phyloP scores from a whole-genome alignment of 129 eudicot species.

The Escallonia herrerae region DNA sequence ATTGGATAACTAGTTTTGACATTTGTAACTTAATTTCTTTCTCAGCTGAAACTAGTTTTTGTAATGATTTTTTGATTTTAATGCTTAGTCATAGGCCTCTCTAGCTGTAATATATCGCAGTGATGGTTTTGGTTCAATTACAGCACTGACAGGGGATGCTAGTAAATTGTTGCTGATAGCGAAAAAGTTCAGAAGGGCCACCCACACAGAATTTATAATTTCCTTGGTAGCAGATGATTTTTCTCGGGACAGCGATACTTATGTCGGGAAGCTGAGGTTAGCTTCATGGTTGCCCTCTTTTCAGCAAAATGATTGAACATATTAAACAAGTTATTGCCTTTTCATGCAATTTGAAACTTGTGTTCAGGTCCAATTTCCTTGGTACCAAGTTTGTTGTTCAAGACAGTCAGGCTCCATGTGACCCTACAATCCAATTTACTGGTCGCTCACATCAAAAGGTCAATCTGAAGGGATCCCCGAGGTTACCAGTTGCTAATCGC shows the following conservation, averaged over 20 bases:
- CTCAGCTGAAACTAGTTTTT: background rate
- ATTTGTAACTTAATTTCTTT: background rate
- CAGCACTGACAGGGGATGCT: conserved; percentile 64
- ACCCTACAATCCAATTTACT: conserved; percentile 18
- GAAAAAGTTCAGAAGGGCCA: conserved; percentile 60
- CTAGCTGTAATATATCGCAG: background rate
- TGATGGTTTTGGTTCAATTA: conserved; percentile 5
- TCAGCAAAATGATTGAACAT: background rate
- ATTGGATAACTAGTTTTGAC: background rate
- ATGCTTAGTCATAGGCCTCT: conserved; percentile 1
- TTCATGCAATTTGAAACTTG: background rate
- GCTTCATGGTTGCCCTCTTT: background rate
- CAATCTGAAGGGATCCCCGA: conserved; percentile 34
- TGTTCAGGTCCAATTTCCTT: conserved; percentile 69
- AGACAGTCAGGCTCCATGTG: conserved; percentile 46
- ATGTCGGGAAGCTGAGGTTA: conserved; percentile 76
- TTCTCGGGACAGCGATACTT: conserved; percentile 44
- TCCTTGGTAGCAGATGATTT: conserved; percentile 49
- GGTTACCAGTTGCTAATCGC: conserved; percentile 30
- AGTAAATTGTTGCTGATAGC: conserved; percentile 68
- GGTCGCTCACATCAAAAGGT: conserved; percentile 23
- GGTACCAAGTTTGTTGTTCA: conserved; percentile 69
- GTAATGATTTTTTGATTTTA: background rate
- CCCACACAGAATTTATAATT: conserved; percentile 47
- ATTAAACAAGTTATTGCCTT: background rate